Base-by-base conservation (phyloP, 2,329 filamentous ascomycete species). In the Diplodia mutila region DNA sequence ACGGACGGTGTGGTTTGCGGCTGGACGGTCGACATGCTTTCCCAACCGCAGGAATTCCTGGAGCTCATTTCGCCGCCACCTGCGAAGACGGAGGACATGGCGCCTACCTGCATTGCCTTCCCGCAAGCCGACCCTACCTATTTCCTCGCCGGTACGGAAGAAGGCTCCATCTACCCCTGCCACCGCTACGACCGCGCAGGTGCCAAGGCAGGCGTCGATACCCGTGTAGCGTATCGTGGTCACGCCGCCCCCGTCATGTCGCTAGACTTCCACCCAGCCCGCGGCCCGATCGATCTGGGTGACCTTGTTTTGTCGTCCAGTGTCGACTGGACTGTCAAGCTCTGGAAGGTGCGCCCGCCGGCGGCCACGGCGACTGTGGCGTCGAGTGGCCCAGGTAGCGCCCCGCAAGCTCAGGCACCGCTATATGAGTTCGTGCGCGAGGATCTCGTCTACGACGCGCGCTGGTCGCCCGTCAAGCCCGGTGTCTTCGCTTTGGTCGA, bases 21-120 rank as follows among this genome's bases (percentile, higher is more conserved):
- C 57, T 99, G 95, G 95, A 94, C 92, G 66, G 93, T 97, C 71
- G 96, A 99, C 78, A 98, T 99, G 88, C 91, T 99, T 69, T 93
- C 94, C 0, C 93, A 97, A 79, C 95, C 95, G 0, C 94, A 98
- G 80, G 95, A 99, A 82, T 90, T 93, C 66, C 87, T 99, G 51
- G 93, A 97, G 74, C 85, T 99, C 14, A 90, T 90, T 69, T 92
- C 93, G 2, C 94, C 94, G 3, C 89, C 90, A 18, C 93, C 94
- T 6, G 79, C 81, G 5, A 90, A 92, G 72, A 94, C 93, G 4
- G 96, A 99, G 80, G 95, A 99, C 75, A 89, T 99, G 61, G 93
- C 93, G 66, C 95, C 96, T 2, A 97, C 93, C 0, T 97, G 92
- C 79, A 91, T 99, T 81, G 92, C 93, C 18, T 99, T 99, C 81